Evolutionary conservation across 306 rosid species (phyloP).

Genomic region (Malus sylvestris): DNA sequence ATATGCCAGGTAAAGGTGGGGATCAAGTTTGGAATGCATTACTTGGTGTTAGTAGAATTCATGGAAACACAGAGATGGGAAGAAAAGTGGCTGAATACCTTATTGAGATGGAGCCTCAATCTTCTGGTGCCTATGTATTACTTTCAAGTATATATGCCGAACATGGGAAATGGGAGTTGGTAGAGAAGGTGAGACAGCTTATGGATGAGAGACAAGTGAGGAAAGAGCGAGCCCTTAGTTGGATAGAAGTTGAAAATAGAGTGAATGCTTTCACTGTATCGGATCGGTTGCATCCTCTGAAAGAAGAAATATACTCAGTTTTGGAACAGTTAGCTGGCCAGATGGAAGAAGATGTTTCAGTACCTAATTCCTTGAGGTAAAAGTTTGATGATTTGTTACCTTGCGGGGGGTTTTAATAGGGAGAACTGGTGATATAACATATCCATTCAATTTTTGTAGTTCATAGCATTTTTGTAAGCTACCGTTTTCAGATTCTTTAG

Average conservation of each 20-base stretch:
- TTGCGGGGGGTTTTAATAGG: slow-evolving; percentile 18
- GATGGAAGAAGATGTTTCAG: slow-evolving; percentile 31
- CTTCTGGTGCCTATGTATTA: slow-evolving; percentile 41
- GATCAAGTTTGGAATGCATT: slow-evolving; percentile 48
- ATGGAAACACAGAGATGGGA: slow-evolving; percentile 44
- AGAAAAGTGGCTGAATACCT: slow-evolving; percentile 53
- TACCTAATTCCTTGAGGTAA: slow-evolving; percentile 24
- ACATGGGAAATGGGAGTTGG: slow-evolving; percentile 55
- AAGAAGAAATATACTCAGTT: slow-evolving; percentile 48
- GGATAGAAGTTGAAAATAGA: slow-evolving; percentile 48
- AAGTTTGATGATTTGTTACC: slow-evolving; percentile 9
- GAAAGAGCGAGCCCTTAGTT: slow-evolving; percentile 47
- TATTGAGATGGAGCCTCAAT: slow-evolving; percentile 50
- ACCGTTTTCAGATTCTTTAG: slow-evolving; percentile 20
- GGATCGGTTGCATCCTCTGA: slow-evolving; percentile 48
- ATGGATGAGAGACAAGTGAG: slow-evolving; percentile 47
- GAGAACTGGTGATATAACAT: slow-evolving; percentile 14
- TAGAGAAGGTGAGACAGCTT: slow-evolving; percentile 44
- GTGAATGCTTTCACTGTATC: slow-evolving; percentile 49
- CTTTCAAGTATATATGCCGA: slow-evolving; percentile 59
- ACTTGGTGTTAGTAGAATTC: slow-evolving; percentile 51
- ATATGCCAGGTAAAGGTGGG: slow-evolving; percentile 46
- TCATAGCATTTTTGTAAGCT: slow-evolving; percentile 8
- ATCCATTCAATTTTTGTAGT: background rate
- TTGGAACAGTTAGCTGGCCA: slow-evolving; percentile 46